Conservation (phyloP, 108 stramenopile species). For the Cyclotella sp. region DNA sequence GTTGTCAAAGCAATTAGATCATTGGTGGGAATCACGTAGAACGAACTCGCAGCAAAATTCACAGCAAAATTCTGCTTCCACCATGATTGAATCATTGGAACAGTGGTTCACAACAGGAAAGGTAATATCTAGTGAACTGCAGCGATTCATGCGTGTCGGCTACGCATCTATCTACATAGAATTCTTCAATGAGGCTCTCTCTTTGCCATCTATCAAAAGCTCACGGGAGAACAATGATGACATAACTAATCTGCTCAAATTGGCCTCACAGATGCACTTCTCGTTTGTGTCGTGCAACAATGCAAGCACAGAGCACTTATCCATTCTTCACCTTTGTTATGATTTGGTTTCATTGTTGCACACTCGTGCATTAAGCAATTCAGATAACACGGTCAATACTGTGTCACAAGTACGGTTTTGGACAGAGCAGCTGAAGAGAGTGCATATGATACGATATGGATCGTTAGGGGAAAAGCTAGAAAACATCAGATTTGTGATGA, state of each 20-base stretch:
- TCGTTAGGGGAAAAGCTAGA: constrained; percentile 64
- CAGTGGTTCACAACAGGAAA: constrained; percentile 21
- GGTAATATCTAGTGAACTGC: constrained; percentile 44
- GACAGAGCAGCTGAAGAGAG: constrained; percentile 77
- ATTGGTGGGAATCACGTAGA: constrained; percentile 13
- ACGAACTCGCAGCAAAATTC: background rate
- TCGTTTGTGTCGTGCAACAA: constrained; percentile 64
- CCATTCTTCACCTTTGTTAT: constrained; percentile 76
- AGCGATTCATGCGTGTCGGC: constrained; percentile 56
- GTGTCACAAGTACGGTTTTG: constrained; percentile 72
- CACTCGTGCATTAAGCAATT: constrained; percentile 17
- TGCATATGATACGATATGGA: constrained; percentile 74
- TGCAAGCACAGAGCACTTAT: constrained; percentile 83
- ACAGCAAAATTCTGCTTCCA: background rate
- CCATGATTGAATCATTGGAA: constrained; percentile 32
- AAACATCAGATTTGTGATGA: constrained; percentile 59
- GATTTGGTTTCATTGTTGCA: constrained; percentile 53
- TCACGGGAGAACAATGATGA: constrained; percentile 6
- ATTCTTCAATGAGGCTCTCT: constrained; percentile 61
- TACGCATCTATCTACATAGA: constrained; percentile 62
- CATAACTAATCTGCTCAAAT: constrained; percentile 36
- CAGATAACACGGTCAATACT: constrained; percentile 28
- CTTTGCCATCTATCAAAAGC: constrained; percentile 4
- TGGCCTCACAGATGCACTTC: constrained; percentile 72
- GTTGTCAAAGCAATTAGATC: constrained; percentile 3